Evolutionary conservation across 1,284 basidiomycete species (phyloP), one percentile per base, ranked within the genome.

Genomic region (Pterulicium gracile): DNA sequence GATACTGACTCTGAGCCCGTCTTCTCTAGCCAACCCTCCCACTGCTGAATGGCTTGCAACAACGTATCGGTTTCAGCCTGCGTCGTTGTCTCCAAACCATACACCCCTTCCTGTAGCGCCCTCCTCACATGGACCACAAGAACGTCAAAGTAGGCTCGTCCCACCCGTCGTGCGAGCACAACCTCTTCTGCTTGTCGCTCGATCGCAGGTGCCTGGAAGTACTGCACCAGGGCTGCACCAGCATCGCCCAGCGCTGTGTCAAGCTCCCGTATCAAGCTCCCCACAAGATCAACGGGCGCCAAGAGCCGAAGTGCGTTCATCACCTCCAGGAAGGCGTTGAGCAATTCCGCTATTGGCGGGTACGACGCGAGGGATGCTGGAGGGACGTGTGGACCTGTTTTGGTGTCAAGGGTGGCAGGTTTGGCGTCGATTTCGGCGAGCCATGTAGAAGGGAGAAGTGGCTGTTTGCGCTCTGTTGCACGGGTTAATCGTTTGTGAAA

Each of bases 281-380:
- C 36, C 7, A 17, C 15, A 5, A 39, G n/a, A 17, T 4, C 15
- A 5, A 77, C 63, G 0, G 90, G 88, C 0, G 88, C 88, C 7
- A 95, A 72, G 5, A 92, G 67, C 1, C 92, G 82, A 12, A 97
- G 70, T 1, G 81, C 70, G 61, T 97, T 97, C 44, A 96, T 67
- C 0, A 84, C 72, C 1, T 76, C 70, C 3, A 92, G 69, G 24
- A 92, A 64, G 0, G 78, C 72, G 58, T 97, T 97, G 42, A 85
- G 72, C 50, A 80, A 76, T 19, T 75, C 65, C 1, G 88, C 91
- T 1, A 95, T 67, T 0, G 88, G 84, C 1, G 88, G 84, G 54
- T 85, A 90, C 2, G 82, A 75, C 0, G 81, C 71, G 24, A 94
- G 64, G 17, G 18, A 24, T 19, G 42, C 13, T 0, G 86, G 84